A percentile compares a stretch with the other conserved stretches of the same genome.
These are phyloP conservation scores for Sanghuangporus baumii DNA, from an alignment of 1,284 basidiomycete genomes.

Conservation along the genomic window DNA sequence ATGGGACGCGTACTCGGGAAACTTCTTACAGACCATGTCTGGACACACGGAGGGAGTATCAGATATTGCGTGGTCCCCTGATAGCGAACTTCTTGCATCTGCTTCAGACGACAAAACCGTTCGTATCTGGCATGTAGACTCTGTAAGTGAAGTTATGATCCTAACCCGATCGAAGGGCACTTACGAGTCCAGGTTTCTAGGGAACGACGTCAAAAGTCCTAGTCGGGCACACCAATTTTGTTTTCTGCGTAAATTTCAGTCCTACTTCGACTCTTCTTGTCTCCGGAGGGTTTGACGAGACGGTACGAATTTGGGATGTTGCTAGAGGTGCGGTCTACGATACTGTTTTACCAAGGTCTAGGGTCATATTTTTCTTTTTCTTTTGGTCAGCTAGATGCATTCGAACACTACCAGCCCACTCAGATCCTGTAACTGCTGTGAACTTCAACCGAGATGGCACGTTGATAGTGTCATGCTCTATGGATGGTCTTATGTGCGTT, in stretches of 20 bases:
- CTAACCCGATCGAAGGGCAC: not conserved
- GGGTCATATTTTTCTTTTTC: not conserved
- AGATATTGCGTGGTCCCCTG: slow-evolving; percentile 82
- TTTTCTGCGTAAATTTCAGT: slow-evolving; percentile 90
- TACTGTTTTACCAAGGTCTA: not conserved
- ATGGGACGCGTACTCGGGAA: slow-evolving; percentile 69
- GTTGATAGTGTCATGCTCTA: slow-evolving; percentile 87
- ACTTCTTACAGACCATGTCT: slow-evolving; percentile 62
- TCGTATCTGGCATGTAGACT: slow-evolving; percentile 73
- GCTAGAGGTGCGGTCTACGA: slow-evolving; percentile 55
- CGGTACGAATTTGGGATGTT: slow-evolving; percentile 94
- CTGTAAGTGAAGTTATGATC: slow-evolving; percentile 35
- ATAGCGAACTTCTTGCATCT: slow-evolving; percentile 78
- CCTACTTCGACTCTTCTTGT: slow-evolving; percentile 85
- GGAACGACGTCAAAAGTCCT: slow-evolving; percentile 56
- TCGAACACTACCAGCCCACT: slow-evolving; percentile 88
- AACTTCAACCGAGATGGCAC: slow-evolving; percentile 94
- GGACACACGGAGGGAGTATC: slow-evolving; percentile 81
- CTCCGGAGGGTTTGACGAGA: slow-evolving; percentile 93
- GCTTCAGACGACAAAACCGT: slow-evolving; percentile 89
- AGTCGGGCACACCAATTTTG: slow-evolving; percentile 86
- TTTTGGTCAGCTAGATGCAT: slow-evolving; percentile 59
- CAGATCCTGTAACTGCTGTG: slow-evolving; percentile 92
- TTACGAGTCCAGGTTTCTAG: slow-evolving; percentile 32
- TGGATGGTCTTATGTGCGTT: slow-evolving; percentile 95